Percentiles rank a stretch among this genome's conserved stretches.
These are phyloP conservation scores for Sugiyamaella mastotermitis DNA, from an alignment of 805 yeast species.

Conservation along the genomic window DNA sequence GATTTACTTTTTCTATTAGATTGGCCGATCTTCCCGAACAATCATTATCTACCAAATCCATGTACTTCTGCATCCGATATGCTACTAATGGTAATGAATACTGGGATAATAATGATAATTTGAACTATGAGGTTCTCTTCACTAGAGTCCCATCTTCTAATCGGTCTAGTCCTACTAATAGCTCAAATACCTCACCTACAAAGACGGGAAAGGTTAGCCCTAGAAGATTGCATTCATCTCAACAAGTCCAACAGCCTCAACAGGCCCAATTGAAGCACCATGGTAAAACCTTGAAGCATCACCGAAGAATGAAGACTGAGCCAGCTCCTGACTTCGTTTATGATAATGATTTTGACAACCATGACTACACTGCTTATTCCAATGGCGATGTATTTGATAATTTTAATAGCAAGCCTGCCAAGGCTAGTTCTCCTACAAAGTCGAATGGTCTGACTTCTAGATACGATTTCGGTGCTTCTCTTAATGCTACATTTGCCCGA, in stretches of 20 bases:
- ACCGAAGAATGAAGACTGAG: conserved; percentile 12
- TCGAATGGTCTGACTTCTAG: conserved; percentile 15
- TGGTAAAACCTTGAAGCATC: conserved; percentile 4
- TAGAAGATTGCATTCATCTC: not conserved
- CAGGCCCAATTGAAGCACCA: not conserved
- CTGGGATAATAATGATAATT: conserved; percentile 71
- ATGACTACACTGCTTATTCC: not conserved
- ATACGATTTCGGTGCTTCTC: conserved; percentile 19
- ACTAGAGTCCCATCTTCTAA: conserved; percentile 19
- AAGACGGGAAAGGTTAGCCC: not conserved
- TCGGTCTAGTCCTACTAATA: not conserved
- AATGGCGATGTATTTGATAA: conserved; percentile 6
- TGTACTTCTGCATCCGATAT: conserved; percentile 56
- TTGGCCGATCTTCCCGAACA: conserved; percentile 29
- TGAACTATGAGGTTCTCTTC: conserved; percentile 53
- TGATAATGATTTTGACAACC: conserved; percentile 11
- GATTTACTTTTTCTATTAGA: conserved; percentile 61
- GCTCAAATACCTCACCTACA: not conserved
- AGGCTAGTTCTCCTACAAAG: conserved; percentile 11
- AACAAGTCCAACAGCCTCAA: not conserved
- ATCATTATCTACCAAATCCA: conserved; percentile 24
- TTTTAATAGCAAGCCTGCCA: conserved; percentile 1
- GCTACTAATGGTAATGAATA: conserved; percentile 42
- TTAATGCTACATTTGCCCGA: conserved; percentile 13
- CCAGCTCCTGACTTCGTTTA: conserved; percentile 7